Percentiles rank a stretch among this genome's conserved stretches.
These are phyloP conservation scores for Musa acuminata DNA, from an alignment of 176 grass and related monocot species.

Conservation along the genomic window DNA sequence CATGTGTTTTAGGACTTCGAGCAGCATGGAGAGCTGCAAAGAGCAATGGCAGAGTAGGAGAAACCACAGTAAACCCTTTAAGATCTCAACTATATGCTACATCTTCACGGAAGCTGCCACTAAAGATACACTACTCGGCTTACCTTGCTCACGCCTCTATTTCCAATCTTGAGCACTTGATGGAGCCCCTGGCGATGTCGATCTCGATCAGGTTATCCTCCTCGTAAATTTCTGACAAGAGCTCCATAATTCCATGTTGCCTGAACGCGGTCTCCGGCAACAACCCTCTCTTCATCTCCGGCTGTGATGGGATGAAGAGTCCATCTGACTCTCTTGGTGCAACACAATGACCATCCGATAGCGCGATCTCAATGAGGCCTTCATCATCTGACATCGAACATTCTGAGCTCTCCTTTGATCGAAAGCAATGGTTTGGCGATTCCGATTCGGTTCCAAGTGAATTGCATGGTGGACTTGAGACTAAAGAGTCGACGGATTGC, in stretches of 20 bases:
- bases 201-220: slow-evolving; percentile 92
- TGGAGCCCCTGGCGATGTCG: slow-evolving; percentile 69
- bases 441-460: too few relatives aligned
- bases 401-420: too few relatives aligned
- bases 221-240: slow-evolving; percentile 60
- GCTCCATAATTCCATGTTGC: slow-evolving; percentile 51
- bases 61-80: too few relatives aligned
- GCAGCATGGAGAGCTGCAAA: too few relatives aligned
- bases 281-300: not conserved
- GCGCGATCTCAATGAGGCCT: not conserved
- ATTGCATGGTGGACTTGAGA: too few relatives aligned
- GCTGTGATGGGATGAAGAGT: not conserved
- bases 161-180: slow-evolving; percentile 49
- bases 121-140: too few relatives aligned
- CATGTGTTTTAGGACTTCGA: too few relatives aligned
- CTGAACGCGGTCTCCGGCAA: slow-evolving; percentile 51
- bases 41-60: too few relatives aligned
- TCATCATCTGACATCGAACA: not conserved
- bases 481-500: too few relatives aligned
- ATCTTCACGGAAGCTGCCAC: too few relatives aligned
- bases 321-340: not conserved
- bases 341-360: not conserved
- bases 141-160: not conserved
- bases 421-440: too few relatives aligned
- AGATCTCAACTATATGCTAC: too few relatives aligned